These are phyloP conservation scores for Cercospora zeina DNA, from an alignment of 2,329 filamentous ascomycete genomes.

Conservation along the genomic window DNA sequence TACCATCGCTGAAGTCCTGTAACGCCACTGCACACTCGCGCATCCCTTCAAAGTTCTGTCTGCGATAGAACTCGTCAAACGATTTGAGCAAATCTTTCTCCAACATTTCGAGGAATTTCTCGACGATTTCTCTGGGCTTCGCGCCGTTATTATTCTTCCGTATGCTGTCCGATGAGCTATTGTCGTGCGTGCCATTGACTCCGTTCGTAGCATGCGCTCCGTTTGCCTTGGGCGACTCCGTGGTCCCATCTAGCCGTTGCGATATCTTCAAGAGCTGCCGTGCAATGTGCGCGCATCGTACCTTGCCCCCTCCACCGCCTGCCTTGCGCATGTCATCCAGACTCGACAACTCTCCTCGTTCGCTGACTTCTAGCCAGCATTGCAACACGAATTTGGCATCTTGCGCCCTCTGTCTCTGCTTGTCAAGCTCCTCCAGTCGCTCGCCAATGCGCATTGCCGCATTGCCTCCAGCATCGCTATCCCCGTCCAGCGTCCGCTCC, in stretches of 20 bases:
- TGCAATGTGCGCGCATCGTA: constrained; percentile 89
- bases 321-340: constrained; percentile 85
- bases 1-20: constrained; percentile 92
- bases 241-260: constrained; percentile 77
- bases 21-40: constrained; percentile 92
- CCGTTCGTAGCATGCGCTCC: constrained; percentile 43
- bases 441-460: constrained; percentile 94
- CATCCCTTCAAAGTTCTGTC: constrained; percentile 97
- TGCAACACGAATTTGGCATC: constrained; percentile 95
- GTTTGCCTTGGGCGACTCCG: constrained; percentile 35
- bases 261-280: constrained; percentile 93
- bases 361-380: constrained; percentile 94
- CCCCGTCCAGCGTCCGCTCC: constrained; percentile 71
- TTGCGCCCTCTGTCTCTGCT: constrained; percentile 82
- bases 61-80: constrained; percentile 94
- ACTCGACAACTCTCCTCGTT: constrained; percentile 81
- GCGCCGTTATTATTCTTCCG: constrained; percentile 54
- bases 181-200: constrained; percentile 54
- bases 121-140: constrained; percentile 71
- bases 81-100: constrained; percentile 95
- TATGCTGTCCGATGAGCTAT: constrained; percentile 49
- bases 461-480: constrained; percentile 68
- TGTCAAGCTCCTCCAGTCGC: constrained; percentile 87
- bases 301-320: constrained; percentile 85
- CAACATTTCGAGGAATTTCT: constrained; percentile 93